Percentiles rank a stretch among this genome's conserved stretches.
Conservation (phyloP, 139 green algal species). For the Chlorella sorokiniana region DNA sequence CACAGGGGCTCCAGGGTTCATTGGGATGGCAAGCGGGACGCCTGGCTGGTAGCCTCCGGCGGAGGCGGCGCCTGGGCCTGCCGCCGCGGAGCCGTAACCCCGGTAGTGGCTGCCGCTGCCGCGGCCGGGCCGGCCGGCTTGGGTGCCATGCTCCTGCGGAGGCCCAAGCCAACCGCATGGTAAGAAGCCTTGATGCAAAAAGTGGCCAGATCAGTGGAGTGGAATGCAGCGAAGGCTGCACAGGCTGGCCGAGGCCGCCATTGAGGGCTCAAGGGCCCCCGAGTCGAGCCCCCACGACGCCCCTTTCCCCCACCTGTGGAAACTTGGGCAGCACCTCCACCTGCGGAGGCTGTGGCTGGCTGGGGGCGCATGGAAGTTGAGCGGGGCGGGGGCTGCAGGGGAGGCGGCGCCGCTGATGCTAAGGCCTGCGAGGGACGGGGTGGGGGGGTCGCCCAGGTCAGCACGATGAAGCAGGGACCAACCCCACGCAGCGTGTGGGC, state of each 20-base stretch:
- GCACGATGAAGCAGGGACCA: not conserved
- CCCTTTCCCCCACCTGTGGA: conserved; percentile 25
- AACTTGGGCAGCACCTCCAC: conserved; percentile 24
- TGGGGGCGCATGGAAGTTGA: conserved; percentile 1
- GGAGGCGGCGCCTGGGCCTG: too few relatives aligned
- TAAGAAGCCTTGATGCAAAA: too few relatives aligned
- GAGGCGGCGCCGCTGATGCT: conserved; percentile 13
- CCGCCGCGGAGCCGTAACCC: too few relatives aligned
- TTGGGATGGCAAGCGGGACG: too few relatives aligned
- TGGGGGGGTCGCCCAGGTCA: not conserved
- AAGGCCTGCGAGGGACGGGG: not conserved
- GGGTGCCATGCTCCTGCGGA: not conserved
- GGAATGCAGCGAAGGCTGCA: too few relatives aligned
- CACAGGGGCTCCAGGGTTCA: not conserved
- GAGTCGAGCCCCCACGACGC: too few relatives aligned
- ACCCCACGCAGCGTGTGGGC: too few relatives aligned
- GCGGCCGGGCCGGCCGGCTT: not conserved
- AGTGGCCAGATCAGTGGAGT: too few relatives aligned
- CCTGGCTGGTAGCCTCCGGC: too few relatives aligned
- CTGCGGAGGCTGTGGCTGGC: not conserved
- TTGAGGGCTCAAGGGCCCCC: too few relatives aligned
- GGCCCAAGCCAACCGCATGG: not conserved
- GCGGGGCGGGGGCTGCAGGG: not conserved
- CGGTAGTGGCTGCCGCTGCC: not conserved
- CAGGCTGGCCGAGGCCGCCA: too few relatives aligned